Conservation (phyloP, 2,329 filamentous ascomycete genomes). For the Dactylellina leptospora region DNA sequence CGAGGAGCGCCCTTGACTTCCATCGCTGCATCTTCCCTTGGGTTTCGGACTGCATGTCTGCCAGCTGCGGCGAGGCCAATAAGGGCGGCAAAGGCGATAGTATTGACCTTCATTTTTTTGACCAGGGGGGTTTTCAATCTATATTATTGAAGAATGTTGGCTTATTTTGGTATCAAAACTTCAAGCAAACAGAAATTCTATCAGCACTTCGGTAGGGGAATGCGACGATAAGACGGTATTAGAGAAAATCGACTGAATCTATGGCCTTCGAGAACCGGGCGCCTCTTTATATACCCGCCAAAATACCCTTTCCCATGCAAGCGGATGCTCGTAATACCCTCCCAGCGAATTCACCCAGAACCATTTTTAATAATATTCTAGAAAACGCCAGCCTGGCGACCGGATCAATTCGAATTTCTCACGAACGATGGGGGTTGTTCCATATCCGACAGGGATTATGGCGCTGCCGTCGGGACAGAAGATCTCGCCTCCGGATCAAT, state of each 20-base stretch:
- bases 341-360: neutral
- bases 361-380: constrained; percentile 36
- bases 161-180: no score
- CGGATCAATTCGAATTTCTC: constrained; percentile 46
- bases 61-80: constrained; percentile 11
- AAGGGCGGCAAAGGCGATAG: constrained; percentile 18
- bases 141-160: no score
- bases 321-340: neutral
- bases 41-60: constrained; percentile 10
- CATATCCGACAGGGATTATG: constrained; percentile 47
- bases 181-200: no score
- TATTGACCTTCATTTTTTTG: constrained; percentile 25
- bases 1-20: neutral
- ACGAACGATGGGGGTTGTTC: constrained; percentile 28
- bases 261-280: neutral
- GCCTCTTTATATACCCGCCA: constrained; percentile 25
- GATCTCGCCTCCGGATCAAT: constrained; percentile 53
- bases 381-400: constrained; percentile 51
- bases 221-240: neutral
- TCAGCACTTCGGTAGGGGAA: neutral
- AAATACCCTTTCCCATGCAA: constrained; percentile 1
- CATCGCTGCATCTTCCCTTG: neutral
- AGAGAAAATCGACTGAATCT: neutral
- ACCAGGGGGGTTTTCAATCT: neutral
- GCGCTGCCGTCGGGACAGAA: constrained; percentile 49